Evolutionary conservation across 1,284 basidiomycete species (phyloP), one percentile per base, ranked within the genome.

Genomic region (Irpex rosettiformis): DNA sequence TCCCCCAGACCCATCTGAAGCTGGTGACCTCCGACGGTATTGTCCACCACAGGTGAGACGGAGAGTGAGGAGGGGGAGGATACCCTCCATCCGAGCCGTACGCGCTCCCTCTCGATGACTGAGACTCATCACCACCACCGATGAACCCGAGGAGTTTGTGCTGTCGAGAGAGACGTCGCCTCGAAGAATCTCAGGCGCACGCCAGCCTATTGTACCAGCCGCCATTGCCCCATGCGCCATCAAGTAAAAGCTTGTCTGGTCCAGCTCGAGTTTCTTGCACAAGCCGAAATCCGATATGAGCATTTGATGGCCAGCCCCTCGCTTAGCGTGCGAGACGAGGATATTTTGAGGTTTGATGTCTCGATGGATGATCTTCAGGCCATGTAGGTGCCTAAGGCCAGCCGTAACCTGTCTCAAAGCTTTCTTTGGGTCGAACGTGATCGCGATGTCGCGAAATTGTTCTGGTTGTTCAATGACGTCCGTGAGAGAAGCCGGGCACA

Each of bases 341-440:
- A 99, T 98, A 70, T 99, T 99, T 73, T 96, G 96, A 3, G 96
- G 96, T 70, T 99, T 99, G 75, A 99, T 97, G 71, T 99, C 96
- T 28, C 97, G 87, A 76, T 99, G 97, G 22, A 99, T 89, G 64
- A 99, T 93, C 74, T 97, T 98, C 67, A 99, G 85, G 24, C 85
- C 91, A 71, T 99, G 96, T 7, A 99, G 79, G 73, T 98, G 95
- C 56, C 88, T 83, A 58, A 99, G 72, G 2, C 96, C 96, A 11
- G 88, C 84, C 0, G 94, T 88, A 61, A 99, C 91, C 73, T 99
- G 94, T 54, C 79, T 81, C 61, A 99, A 73, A 0, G 95, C 96
- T 60, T 86, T 87, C 72, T 97, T 97, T 7, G 93, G 89, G 56
- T 96, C 90, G 69, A 96, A 91, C 5, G 81, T 74, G 27, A 80